Evolutionary conservation across 768 basidiomycete genomes (phyloP), one percentile per base, ranked within the genome.

Genomic region (Strobilomyces confusus): DNA sequence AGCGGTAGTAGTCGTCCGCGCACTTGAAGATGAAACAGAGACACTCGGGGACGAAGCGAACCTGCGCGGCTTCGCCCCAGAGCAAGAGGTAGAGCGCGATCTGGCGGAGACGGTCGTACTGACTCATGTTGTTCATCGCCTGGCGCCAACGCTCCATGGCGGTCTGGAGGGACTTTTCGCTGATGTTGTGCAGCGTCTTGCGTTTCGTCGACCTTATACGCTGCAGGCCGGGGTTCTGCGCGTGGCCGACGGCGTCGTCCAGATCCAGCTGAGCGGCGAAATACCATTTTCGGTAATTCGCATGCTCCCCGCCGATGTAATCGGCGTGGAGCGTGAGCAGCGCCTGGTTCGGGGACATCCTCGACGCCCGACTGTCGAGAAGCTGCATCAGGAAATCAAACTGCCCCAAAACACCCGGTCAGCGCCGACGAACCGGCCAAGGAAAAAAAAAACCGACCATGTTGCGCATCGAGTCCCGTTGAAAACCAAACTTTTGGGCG

Each of bases 21-120:
- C 97, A 98, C 74, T 99, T 99, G 87, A 99, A 99, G 73, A 99
- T 97, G 80, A 98, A 99, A 74, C 94, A 98, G 43, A 99, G 75
- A 63, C 92, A 95, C 69, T 99, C 97, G 3, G 97, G 95, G 14
- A 92, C 80, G 71, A 98, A 98, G 14, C 97, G 87, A 37, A 98
- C 93, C 66, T 98, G 94, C 13, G 97, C 95, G 0, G 92, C 95
- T 72, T 99, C 97, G 51, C 95, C 97, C 97, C 97, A 99, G 58
- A 92, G 91, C 25, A 99, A 81, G 25, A 98, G 81, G 69, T 89
- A 98, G 5, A 99, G 80, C 0, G 97, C 97, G 60, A 99, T 86
- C 72, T 99, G 97, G 30, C 97, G 82, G 49, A 98, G 83, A 48
- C 97, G 86, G 68, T 99, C 97, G 68, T 99, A 99, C 64, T 95